These are phyloP conservation scores for Cystofilobasidium bisporidii DNA, from an alignment of 768 basidiomycete genomes.

Conservation along the genomic window DNA sequence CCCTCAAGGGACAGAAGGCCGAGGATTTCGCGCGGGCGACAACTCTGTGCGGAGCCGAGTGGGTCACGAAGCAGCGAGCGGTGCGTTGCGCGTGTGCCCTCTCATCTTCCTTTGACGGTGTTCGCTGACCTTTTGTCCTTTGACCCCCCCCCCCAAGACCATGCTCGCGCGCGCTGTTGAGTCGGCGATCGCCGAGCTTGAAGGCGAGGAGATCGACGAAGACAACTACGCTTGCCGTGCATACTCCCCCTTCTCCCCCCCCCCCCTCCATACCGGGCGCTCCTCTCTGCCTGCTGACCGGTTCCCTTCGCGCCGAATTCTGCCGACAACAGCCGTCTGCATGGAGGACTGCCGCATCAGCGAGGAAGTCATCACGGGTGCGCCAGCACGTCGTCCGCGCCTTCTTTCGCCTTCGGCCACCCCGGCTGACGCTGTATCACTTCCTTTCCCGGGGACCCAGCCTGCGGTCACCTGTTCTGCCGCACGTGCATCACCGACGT, in stretches of 20 bases:
- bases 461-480: conserved; percentile 17
- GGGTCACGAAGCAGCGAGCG: not conserved
- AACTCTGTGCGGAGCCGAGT: not conserved
- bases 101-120: not conserved
- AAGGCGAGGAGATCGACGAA: not conserved
- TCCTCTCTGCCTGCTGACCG: too few relatives aligned
- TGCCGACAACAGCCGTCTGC: too few relatives aligned
- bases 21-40: not conserved
- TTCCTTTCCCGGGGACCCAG: not conserved
- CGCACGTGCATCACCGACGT: conserved; percentile 14
- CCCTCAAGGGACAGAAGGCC: too few relatives aligned
- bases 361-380: not conserved
- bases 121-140: not conserved
- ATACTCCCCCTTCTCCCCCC: too few relatives aligned
- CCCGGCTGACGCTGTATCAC: not conserved
- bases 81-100: too few relatives aligned
- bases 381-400: not conserved
- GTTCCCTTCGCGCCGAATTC: too few relatives aligned
- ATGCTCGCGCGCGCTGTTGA: not conserved
- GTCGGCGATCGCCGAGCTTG: not conserved
- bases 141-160: not conserved
- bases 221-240: not conserved
- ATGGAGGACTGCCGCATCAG: not conserved
- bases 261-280: too few relatives aligned
- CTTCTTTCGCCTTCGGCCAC: not conserved